Conservation (phyloP, 257 asterid species). For the Handroanthus guayacan region DNA sequence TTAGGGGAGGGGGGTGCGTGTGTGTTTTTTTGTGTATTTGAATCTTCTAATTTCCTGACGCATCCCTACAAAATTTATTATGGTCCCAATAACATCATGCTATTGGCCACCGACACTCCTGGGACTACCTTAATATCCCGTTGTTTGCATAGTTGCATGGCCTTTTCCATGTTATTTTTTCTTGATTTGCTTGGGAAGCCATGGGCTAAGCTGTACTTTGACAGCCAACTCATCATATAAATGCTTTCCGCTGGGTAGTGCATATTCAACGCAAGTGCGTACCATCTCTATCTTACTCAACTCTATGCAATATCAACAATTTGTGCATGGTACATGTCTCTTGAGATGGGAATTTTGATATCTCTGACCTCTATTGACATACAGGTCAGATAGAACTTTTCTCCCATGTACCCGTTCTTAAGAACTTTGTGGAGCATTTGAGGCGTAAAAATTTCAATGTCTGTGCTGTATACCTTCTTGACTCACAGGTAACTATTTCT, state of each 20-base stretch:
- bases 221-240: conserved; percentile 2
- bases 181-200: neutral
- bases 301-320: neutral
- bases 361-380: conserved; percentile 31
- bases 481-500: conserved; percentile 77
- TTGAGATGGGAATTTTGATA: conserved; percentile 33
- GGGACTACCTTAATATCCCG: neutral
- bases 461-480: conserved; percentile 92
- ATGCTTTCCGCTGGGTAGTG: neutral
- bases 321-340: neutral
- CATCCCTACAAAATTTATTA: neutral
- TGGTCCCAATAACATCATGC: neutral
- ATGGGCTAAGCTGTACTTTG: neutral
- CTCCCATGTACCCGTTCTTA: conserved; percentile 94
- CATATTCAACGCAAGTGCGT: neutral
- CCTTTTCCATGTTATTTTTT: neutral
- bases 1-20: too few species aligned
- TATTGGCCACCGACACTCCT: neutral
- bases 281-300: neutral
- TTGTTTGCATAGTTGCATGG: neutral
- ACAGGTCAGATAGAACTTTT: conserved; percentile 96
- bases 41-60: conserved; percentile 6
- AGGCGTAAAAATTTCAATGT: conserved; percentile 83
- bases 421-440: conserved; percentile 89
- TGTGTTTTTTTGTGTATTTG: neutral